Conservation (phyloP, 176 grass and related monocot genomes). For the Poa annua region DNA sequence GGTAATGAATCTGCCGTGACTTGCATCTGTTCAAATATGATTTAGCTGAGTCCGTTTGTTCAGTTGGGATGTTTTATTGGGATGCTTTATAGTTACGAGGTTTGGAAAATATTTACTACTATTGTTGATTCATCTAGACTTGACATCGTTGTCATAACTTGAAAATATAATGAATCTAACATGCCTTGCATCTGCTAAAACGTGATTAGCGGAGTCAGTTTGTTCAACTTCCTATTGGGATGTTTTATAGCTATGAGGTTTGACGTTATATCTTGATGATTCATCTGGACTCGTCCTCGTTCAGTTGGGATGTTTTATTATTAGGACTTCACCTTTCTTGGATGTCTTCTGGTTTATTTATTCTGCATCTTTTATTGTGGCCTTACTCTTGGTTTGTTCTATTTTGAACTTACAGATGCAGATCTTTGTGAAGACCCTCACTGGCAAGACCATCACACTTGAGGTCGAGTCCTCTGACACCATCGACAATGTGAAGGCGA, state of each 20-base stretch:
- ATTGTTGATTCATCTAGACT: no score
- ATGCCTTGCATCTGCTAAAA: no score
- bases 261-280: background rate
- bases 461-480: constrained; percentile 66
- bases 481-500: constrained; percentile 56
- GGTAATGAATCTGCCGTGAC: no score
- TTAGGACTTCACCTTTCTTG: background rate
- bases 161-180: no score
- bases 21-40: no score
- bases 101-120: no score
- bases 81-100: no score
- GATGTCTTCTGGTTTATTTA: background rate
- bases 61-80: background rate
- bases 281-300: no score
- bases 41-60: no score
- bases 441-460: constrained; percentile 56
- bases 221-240: background rate
- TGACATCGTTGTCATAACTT: no score
- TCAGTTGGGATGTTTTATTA: background rate
- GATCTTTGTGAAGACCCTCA: constrained; percentile 57
- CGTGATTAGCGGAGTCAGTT: background rate
- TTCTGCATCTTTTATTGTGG: background rate
- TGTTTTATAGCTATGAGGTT: background rate
- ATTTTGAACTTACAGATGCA: constrained; percentile 49
- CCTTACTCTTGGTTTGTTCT: background rate